Evolutionary conservation across 805 yeast genomes (phyloP), one percentile per base, ranked within the genome.

Genomic region (Ogataea siamensis): DNA sequence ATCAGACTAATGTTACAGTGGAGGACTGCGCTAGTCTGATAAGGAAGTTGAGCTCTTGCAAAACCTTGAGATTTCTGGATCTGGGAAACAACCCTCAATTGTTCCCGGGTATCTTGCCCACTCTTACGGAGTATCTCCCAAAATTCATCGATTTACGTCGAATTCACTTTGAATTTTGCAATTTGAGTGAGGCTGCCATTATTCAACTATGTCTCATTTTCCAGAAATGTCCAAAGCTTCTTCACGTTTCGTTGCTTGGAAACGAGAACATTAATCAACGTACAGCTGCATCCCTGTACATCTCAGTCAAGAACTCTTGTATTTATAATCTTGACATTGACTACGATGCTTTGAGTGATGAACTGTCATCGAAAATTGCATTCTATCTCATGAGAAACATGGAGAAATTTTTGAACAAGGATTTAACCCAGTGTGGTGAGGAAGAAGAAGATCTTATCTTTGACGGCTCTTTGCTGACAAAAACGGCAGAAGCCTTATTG

Each of bases 391-490:
- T 76, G 80, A 66, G 72, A 46, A 76, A 76, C 51, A 70, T 76
- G 75, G 78, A 74, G 49, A 60, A 56, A 22, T 63, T 63, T 17
- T 57, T 73, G 49, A 68, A 63, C 46, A 53, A 54, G 32, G 62
- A 57, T 29, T 45, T 47, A 16, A 47, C 52, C 27, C 45, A 42
- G 19, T 44, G 48, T 25, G 46, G 44, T 10, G 40, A 46, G 20
- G 49, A 49, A 23, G 61, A 62, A 22, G 84, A 73, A 55, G 91
- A 84, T 46, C 66, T 84, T 33, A 70, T 84, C 58, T 82, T 80
- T 56, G 91, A 83, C 62, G 93, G 91, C 5, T 73, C 87, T 0
- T 63, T 84, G 40, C 67, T 84, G 33, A 80, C 87, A 51, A 82
- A 81, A 56, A 74, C 87, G 2, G 91, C 89, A 0, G 87, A 80